Evolutionary conservation across 768 basidiomycete genomes (phyloP).

Genomic region (Kwoniella europaea): DNA sequence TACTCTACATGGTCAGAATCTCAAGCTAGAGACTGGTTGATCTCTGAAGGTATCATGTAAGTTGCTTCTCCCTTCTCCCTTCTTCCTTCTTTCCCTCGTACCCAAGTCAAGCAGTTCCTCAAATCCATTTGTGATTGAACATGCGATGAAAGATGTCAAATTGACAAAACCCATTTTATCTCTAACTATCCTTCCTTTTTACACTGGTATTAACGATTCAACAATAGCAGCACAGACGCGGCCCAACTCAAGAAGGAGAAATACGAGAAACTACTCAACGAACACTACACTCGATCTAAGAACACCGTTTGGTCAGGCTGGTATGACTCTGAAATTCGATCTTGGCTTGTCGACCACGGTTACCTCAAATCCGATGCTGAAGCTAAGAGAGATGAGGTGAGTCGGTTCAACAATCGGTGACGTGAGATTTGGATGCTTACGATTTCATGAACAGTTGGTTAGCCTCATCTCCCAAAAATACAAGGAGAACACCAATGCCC

Average conservation of each 20-base stretch:
- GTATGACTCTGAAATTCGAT: slow-evolving; percentile 76
- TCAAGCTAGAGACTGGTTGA: slow-evolving; percentile 55
- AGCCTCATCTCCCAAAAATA: slow-evolving; percentile 69
- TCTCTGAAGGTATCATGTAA: slow-evolving; percentile 57
- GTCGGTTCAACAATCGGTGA: background rate
- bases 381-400: slow-evolving; percentile 71
- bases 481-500: slow-evolving; percentile 65
- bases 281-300: slow-evolving; percentile 60
- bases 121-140: background rate
- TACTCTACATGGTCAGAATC: slow-evolving; percentile 56
- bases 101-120: slow-evolving; percentile 6
- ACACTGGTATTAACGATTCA: slow-evolving; percentile 24
- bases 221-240: slow-evolving; percentile 47
- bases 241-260: slow-evolving; percentile 68
- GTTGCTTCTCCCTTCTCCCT: slow-evolving; percentile 11
- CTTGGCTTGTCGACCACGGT: slow-evolving; percentile 77
- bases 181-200: background rate
- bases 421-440: slow-evolving; percentile 10
- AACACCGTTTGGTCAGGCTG: slow-evolving; percentile 62
- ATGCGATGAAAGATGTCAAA: background rate
- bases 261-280: slow-evolving; percentile 70
- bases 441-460: slow-evolving; percentile 60
- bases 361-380: slow-evolving; percentile 74
- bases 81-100: background rate
- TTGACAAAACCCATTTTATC: slow-evolving; percentile 16